Evolutionary conservation across 1,284 basidiomycete species (phyloP).

Genomic region (Pterula multifida): DNA sequence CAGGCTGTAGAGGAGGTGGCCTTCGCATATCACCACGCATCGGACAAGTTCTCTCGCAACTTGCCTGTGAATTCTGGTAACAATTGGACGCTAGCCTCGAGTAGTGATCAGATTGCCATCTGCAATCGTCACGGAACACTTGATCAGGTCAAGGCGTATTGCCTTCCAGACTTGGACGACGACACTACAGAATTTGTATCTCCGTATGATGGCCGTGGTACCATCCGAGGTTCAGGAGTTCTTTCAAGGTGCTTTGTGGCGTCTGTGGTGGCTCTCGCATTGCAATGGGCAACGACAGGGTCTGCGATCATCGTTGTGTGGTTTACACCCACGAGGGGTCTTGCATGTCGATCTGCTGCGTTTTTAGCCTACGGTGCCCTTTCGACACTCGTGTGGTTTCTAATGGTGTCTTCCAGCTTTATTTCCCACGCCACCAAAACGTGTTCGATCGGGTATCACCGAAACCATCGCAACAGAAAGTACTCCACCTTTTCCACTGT

Average conservation of each 20-base stretch:
- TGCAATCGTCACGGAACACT: slow-evolving; percentile 13
- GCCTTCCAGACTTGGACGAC: slow-evolving; percentile 1
- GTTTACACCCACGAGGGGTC: slow-evolving; percentile 25
- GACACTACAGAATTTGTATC: neutral
- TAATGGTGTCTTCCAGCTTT: slow-evolving; percentile 24
- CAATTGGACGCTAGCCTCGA: too few relatives aligned
- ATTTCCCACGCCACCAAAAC: slow-evolving; percentile 16
- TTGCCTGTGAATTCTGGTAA: slow-evolving; percentile 9
- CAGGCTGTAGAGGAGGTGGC: slow-evolving; percentile 13
- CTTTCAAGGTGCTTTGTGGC: slow-evolving; percentile 21
- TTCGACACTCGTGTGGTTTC: slow-evolving; percentile 24
- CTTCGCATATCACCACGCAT: slow-evolving; percentile 10
- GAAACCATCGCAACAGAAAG: neutral
- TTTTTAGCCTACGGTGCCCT: slow-evolving; percentile 24
- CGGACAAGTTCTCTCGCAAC: slow-evolving; percentile 6
- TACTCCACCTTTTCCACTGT: neutral
- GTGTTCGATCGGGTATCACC: neutral
- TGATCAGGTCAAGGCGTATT: slow-evolving; percentile 18
- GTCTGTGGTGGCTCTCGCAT: slow-evolving; percentile 18
- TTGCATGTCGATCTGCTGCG: slow-evolving; percentile 27
- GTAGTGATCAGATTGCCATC: slow-evolving; percentile 6
- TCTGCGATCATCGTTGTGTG: slow-evolving; percentile 22
- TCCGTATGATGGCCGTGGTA: neutral
- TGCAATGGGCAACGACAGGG: slow-evolving; percentile 28
- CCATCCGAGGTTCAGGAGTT: slow-evolving; percentile 18